Base-by-base conservation (phyloP, 1,139 yeast species). In the Kodamaea suecica region DNA sequence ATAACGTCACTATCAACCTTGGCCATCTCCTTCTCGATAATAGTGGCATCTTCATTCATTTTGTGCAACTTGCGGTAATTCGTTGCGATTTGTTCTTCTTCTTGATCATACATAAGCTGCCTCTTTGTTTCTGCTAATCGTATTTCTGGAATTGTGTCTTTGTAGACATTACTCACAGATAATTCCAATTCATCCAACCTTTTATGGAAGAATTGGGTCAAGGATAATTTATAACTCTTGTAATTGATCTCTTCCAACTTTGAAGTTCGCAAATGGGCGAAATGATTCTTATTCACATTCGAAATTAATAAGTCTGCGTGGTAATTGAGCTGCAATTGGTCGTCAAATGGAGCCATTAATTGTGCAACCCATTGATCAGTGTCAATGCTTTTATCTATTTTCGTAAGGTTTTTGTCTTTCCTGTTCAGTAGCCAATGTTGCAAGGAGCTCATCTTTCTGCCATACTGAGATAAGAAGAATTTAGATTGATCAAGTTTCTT, bases 31-130 rank as follows among this genome's bases (percentile, higher is more conserved):
- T 71, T 73, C 32, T 70, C 78, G 6, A 70, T 58, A 7, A 65
- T 61, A n/a, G 52, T 55, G 1, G 77, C 73, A 14, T 63, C 64
- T 20, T 76, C 80, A 43, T 76, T 77, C 14, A 70, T 48, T 19
- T 64, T 66, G 37, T 77, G 69, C 9, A 72, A 55, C 31, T 65
- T 61, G 35, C 66, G 66, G 50, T 76, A 81, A 15, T 58, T 50
- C 3, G 52, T 58, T 0, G 80, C 83, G 13, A 79, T 72, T 13
- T 57, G 50, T 2, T 59, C 66, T 47, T 78, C 73, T 35, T 61
- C 74, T 1, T 51, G 53, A 51, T 83, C 92, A 27, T 73, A 59
- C 10, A 57, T 49, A 4, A 60, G 45, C 45, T 81, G 86, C 33
- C 78, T 58, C 19, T 58, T 49, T 1, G 82, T 71, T 42, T 80